Evolutionary conservation across 768 basidiomycete species (phyloP).

Genomic region (Russula ochroleuca): DNA sequence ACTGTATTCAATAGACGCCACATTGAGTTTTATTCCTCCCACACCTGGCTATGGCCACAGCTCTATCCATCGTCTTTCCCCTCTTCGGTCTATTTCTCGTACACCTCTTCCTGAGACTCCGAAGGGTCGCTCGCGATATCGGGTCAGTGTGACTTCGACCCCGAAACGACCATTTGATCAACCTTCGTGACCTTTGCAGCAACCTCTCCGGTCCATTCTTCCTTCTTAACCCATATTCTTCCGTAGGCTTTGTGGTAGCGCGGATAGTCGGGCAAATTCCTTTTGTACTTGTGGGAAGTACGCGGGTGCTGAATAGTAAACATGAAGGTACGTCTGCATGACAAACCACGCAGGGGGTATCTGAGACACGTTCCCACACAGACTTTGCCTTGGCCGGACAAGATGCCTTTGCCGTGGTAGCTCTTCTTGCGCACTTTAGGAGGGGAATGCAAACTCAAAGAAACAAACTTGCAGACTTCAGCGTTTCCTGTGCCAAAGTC

Average conservation of each 20-base stretch:
- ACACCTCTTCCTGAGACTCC: neutral
- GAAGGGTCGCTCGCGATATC: conserved; percentile 1
- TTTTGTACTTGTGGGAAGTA: neutral
- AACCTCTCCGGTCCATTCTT: conserved; percentile 9
- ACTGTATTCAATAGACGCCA: no score
- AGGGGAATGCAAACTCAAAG: neutral
- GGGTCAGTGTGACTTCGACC: conserved; percentile 1
- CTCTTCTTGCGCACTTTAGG: neutral
- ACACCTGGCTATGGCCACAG: neutral
- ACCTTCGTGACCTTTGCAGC: neutral
- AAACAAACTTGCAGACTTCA: neutral
- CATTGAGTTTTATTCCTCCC: no score
- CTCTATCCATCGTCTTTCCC: neutral
- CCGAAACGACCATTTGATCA: neutral
- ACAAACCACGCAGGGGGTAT: neutral
- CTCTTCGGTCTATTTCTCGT: conserved; percentile 3
- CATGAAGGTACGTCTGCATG: conserved; percentile 4
- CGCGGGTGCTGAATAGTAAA: neutral
- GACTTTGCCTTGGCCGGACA: conserved; percentile 14
- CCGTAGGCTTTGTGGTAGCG: neutral
- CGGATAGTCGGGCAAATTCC: neutral
- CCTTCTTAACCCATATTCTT: neutral
- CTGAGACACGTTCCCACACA: neutral
- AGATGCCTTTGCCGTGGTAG: conserved; percentile 7
- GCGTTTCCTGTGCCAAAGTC: neutral